Evolutionary conservation across 1,284 basidiomycete genomes (phyloP).

Genomic region (Fomitopsis pinicola): DNA sequence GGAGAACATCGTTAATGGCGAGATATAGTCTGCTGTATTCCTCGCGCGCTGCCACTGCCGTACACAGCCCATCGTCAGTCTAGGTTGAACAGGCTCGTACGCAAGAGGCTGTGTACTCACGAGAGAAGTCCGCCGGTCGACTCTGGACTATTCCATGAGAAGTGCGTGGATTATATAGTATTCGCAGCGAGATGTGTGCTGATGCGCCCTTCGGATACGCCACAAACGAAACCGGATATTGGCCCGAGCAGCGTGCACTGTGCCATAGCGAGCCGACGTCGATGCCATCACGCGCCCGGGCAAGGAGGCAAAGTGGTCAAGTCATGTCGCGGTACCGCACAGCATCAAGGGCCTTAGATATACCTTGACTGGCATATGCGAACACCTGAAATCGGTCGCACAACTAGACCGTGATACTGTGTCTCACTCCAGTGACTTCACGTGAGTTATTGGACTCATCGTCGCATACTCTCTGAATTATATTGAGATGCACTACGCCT

Average conservation of each 20-base stretch:
- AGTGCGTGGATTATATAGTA: not conserved
- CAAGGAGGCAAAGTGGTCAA: no score
- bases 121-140: not conserved
- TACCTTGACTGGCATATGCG: no score
- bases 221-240: not conserved
- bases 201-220: not conserved
- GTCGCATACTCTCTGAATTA: no score
- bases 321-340: no score
- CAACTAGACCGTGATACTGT: no score
- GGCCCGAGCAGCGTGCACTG: not conserved
- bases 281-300: no score
- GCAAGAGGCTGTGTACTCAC: not conserved
- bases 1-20: not conserved
- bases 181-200: not conserved
- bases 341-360: no score
- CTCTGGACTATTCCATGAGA: not conserved
- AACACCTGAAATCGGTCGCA: no score
- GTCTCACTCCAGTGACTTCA: no score
- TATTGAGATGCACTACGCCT: no score
- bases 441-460: no score
- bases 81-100: no score
- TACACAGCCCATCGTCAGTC: not conserved
- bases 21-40: not conserved
- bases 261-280: not conserved
- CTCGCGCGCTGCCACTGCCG: not conserved